Base-by-base conservation (phyloP, 208 protist species). In the Naegleria lovaniensis region DNA sequence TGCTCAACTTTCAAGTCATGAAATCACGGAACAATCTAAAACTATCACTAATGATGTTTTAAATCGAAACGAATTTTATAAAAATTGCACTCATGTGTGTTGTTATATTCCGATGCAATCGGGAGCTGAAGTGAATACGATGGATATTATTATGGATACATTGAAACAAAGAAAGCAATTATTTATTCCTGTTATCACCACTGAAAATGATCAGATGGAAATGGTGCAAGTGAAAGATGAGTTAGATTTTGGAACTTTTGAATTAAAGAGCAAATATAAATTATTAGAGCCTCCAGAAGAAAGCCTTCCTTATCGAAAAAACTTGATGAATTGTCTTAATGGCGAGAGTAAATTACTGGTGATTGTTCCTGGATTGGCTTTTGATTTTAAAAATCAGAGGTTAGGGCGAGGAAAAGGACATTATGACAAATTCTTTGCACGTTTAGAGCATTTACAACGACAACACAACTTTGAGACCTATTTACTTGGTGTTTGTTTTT, bases 401-500 rank as follows among this genome's bases (percentile, higher is more conserved):
- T 39, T 88, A 19, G 85, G 85, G n/a, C 19, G 85, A 39, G 85
- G 85, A 39, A 88, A 88, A 36, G 85, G 85, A 6, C 58, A 88
- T 19, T 88, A 88, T 58, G 85, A 88, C 38, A 51, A 36, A 33
- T 88, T 88, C 41, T 38, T 88, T 38, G 41, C 11, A 38, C 4
- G 5, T 16, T 15, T 88, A 4, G 16, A 38, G 16, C 25, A 88
- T 15, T 58, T 79, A 33, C 13, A 79, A 79, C 25, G 29, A 36
- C 5, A 33, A 33, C 9, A 2, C 2, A 33, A 79, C 5, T 79
- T 79, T 79, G 67, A 79, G n/a, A 79, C 16, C 6, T 13, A 36
- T 36, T 13, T 79, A 13, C 6, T 79, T 79, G 67, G 67, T 6
- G 25, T 79, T 79, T 79, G 67, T 79, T 79, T 79, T 79, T 29